Base-by-base conservation (phyloP, 805 yeast species). In the Jamesozyma jinghongensis region DNA sequence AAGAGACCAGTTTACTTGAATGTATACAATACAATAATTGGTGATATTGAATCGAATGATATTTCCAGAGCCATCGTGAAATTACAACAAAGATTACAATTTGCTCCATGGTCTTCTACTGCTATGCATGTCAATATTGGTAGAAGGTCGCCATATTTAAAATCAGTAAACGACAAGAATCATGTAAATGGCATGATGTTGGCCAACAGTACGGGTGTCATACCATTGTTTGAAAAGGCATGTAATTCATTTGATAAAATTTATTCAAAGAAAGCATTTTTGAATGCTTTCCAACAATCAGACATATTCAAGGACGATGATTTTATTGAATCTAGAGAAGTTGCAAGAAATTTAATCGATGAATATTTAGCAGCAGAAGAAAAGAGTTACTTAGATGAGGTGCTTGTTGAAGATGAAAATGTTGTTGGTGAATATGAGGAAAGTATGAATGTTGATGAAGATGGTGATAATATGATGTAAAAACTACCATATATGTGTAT, bases 91-190 rank as follows among this genome's bases (percentile, higher is more conserved):
- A 61, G 90, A 40, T 69, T 86, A 1, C 69, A 74, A 20, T 92
- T 86, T 64, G 85, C 85, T 3, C 92, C 95, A 0, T 84, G 95
- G 87, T 75, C 86, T 0, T 78, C 92, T 0, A 74, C 87, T 0
- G 73, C 87, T 6, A 72, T 87, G 5, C 92, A 86, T 53, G 67
- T 87, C 0, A 87, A 90, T 6, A 67, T 79, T 36, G 87, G 95
- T 0, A 71, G 74, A 42, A 78, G 77, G 47, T 82, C 95, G 8
- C 81, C 87, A 4, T 82, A 66, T 42, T 34, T 53, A 19, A 29
- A 34, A 4, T 33, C 44, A 6, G 40, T 44, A 11, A 44, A 48
- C 26, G 62, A 63, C 31, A 65, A 71, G 6, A 61, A 70, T 27
- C 67, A 70, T 40, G 76, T 85, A 3, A 80, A 79, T 49, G 97